phyloP scores from a whole-genome alignment of 305 asterid species.

The Rubia peregrina region DNA sequence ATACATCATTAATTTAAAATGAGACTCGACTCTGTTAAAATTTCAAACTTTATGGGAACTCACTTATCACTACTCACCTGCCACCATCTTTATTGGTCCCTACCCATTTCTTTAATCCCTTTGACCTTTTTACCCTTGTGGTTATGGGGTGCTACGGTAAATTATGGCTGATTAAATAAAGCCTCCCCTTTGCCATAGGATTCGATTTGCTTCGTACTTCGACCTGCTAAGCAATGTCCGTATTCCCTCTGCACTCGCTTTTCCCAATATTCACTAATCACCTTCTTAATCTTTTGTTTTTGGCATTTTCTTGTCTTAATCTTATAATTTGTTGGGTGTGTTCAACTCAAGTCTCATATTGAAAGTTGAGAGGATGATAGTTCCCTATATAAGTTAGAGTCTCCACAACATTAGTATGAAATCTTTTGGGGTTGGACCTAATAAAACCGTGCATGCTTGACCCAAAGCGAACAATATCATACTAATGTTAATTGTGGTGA shows the following conservation, averaged over 20 bases:
- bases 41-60: too few species aligned
- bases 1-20: too few species aligned
- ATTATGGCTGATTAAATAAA: background rate
- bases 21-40: too few species aligned
- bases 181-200: conserved; percentile 8
- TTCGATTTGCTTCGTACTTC: conserved; percentile 16
- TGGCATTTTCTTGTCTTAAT: conserved; percentile 11
- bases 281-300: conserved; percentile 2
- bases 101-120: background rate
- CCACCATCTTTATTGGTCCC: background rate
- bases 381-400: too few species aligned
- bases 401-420: too few species aligned
- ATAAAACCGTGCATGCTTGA: too few species aligned
- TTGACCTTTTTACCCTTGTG: background rate
- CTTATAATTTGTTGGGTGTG: too few species aligned
- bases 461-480: too few species aligned
- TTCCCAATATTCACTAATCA: conserved; percentile 11
- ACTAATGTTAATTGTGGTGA: too few species aligned
- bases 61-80: background rate
- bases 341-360: too few species aligned
- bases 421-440: too few species aligned
- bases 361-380: too few species aligned
- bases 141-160: background rate
- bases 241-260: conserved; percentile 7
- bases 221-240: conserved; percentile 6